Evolutionary conservation across 1,139 yeast species (phyloP).

Genomic region (Debaryomyces nepalensis): DNA sequence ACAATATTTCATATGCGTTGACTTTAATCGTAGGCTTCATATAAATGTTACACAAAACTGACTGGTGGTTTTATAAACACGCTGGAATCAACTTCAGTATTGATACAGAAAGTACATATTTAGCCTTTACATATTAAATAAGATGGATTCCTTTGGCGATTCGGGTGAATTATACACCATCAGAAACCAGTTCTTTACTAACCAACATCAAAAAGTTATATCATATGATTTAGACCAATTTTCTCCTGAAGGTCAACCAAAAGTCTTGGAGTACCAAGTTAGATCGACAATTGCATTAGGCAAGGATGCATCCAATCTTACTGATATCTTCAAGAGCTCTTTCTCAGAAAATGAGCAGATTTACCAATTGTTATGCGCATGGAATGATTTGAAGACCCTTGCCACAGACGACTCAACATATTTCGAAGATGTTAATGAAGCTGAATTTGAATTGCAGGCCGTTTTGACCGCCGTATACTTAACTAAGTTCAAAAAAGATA

Average conservation of each 20-base stretch:
- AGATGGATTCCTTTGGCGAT: conserved; percentile 45
- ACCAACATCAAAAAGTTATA: conserved; percentile 47
- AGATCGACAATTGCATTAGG: conserved; percentile 46
- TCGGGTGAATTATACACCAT: conserved; percentile 50
- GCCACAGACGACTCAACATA: conserved; percentile 45
- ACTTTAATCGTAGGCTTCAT: neutral
- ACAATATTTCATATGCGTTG: neutral
- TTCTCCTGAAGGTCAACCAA: conserved; percentile 41
- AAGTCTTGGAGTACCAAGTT: conserved; percentile 48
- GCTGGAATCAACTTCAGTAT: conserved; percentile 11
- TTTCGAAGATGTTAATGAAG: conserved; percentile 42
- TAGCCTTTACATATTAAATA: conserved; percentile 8
- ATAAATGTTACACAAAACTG: conserved; percentile 13
- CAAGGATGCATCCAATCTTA: conserved; percentile 47
- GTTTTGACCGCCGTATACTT: conserved; percentile 48
- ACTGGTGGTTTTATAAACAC: conserved; percentile 10
- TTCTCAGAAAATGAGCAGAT: conserved; percentile 44
- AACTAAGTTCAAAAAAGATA: conserved; percentile 42
- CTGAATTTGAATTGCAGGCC: conserved; percentile 45
- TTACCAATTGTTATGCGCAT: conserved; percentile 47
- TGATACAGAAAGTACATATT: neutral
- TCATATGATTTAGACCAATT: conserved; percentile 39
- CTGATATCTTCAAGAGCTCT: conserved; percentile 40
- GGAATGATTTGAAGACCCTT: conserved; percentile 48
- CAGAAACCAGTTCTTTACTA: conserved; percentile 52